Conservation (phyloP, 2,329 filamentous ascomycete genomes). For the Cercospora citrullina region DNA sequence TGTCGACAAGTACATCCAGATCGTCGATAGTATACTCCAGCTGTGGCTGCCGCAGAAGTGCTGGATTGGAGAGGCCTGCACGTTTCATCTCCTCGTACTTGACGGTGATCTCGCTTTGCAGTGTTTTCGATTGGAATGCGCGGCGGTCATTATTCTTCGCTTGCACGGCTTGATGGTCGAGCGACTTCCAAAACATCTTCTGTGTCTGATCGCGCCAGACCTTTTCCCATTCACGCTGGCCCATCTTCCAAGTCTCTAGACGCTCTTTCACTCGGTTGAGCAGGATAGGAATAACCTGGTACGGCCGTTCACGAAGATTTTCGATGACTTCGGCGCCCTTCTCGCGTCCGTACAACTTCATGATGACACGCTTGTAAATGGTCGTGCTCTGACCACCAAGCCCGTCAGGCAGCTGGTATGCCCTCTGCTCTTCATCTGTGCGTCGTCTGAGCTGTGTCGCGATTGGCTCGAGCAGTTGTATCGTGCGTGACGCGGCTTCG, state of each 20-base stretch:
- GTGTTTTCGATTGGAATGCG: constrained; percentile 82
- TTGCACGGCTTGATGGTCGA: constrained; percentile 93
- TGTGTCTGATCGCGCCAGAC: constrained; percentile 97
- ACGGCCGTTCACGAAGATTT: constrained; percentile 81
- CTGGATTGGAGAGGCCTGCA: constrained; percentile 42
- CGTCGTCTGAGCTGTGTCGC: constrained; percentile 86
- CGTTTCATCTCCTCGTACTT: constrained; percentile 89
- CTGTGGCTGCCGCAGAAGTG: constrained; percentile 52
- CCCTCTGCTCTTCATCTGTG: constrained; percentile 61
- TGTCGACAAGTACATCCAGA: constrained; percentile 54
- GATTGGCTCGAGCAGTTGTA: constrained; percentile 92
- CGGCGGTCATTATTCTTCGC: constrained; percentile 84
- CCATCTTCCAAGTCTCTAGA: constrained; percentile 95
- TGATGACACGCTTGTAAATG: constrained; percentile 94
- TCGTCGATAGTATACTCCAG: constrained; percentile 71
- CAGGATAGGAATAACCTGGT: constrained; percentile 83
- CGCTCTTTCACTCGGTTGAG: constrained; percentile 91
- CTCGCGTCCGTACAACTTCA: constrained; percentile 91
- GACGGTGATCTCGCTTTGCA: constrained; percentile 86
- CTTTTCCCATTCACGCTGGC: constrained; percentile 97
- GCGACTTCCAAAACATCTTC: constrained; percentile 89
- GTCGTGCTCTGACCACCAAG: constrained; percentile 92
- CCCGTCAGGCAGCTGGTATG: constrained; percentile 77
- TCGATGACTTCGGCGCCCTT: constrained; percentile 81
- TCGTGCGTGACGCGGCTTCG: constrained; percentile 89